Base-by-base conservation (phyloP, 2,329 filamentous ascomycete genomes). In the Fusarium stilboides region DNA sequence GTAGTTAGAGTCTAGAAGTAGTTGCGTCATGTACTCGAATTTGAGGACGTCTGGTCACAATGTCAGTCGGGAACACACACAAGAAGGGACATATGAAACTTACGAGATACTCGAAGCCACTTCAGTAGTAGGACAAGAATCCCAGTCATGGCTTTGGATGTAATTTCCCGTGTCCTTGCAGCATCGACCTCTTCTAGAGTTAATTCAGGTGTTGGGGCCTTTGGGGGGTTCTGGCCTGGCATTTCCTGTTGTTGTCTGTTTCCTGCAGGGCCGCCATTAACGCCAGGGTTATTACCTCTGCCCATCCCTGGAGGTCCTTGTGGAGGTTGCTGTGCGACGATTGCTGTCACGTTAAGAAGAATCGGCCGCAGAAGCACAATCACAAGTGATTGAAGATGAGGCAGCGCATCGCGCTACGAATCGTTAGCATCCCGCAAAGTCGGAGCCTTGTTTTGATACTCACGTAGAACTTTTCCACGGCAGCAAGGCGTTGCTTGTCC, bases 31-130 rank as follows among this genome's bases (percentile, higher is more conserved):
- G 75, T 98, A 98, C 80, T 99, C 96, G 72, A 96, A 98, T 77
- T 98, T 97, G 69, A 99, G 84, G 28, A 98, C 88, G 77, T 99
- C 94, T 97, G 66, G 43, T 26, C 15, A 22, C 26, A 5, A 57
- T 26, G 53, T 77, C 47, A 78, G 69, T 43, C 45, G 39, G 33
- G 10, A 33, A 19, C 9, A 20, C 33, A 37, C 15, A 15, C 12
- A 24, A 19, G 33, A 6, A 24, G 13, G 19, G 31, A 22, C 34
- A 4, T n/a, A n/a, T 52, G 14, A 28, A 37, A 77, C 93, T 84
- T 84, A 97, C 94, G 96, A 60, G 94, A 98, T 55, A 97, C 84
- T 78, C 97, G 97, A 74, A 98, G 91, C 96, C 96, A 99, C 80
- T 98, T 99, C 64, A 98, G 78, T 44, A 98, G 81, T n/a, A 97